Percentiles rank a stretch among this genome's conserved stretches.
These are phyloP conservation scores for Trichoderma atrobrunneum DNA, from an alignment of 2,329 filamentous ascomycete genomes.

Conservation along the genomic window DNA sequence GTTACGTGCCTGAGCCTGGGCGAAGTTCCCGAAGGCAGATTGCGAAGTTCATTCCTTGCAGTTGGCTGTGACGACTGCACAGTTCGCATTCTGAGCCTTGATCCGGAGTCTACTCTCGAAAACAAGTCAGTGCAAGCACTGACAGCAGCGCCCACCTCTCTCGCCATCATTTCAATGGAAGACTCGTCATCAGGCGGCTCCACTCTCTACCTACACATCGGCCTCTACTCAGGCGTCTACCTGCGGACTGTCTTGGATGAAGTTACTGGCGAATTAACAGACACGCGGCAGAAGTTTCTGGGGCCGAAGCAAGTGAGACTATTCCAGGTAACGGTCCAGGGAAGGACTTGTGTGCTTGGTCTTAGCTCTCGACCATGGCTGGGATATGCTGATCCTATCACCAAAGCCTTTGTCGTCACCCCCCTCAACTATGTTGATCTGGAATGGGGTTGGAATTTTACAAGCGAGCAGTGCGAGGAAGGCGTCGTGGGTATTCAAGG, in stretches of 20 bases:
- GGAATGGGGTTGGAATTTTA: slow-evolving; percentile 95
- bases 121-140: slow-evolving; percentile 93
- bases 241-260: slow-evolving; percentile 93
- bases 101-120: slow-evolving; percentile 85
- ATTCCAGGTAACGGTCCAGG: slow-evolving; percentile 85
- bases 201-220: slow-evolving; percentile 92
- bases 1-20: slow-evolving; percentile 94
- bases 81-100: slow-evolving; percentile 85
- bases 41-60: slow-evolving; percentile 87
- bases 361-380: slow-evolving; percentile 95
- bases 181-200: slow-evolving; percentile 87
- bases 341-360: slow-evolving; percentile 79
- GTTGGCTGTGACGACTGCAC: slow-evolving; percentile 97
- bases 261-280: slow-evolving; percentile 89
- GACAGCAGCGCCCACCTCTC: slow-evolving; percentile 81
- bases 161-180: slow-evolving; percentile 92
- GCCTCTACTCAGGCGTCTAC: slow-evolving; percentile 92
- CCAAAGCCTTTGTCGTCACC: slow-evolving; percentile 85
- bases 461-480: slow-evolving; percentile 88
- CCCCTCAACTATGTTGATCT: slow-evolving; percentile 84
- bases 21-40: slow-evolving; percentile 83
- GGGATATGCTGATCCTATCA: slow-evolving; percentile 85
- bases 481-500: slow-evolving; percentile 93
- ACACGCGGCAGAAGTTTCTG: slow-evolving; percentile 91
- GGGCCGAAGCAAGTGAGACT: slow-evolving; percentile 87